A percentile compares a stretch with the other conserved stretches of the same genome.
Conservation (phyloP, 352 stramenopile species). For the Peronospora belbahrii region DNA sequence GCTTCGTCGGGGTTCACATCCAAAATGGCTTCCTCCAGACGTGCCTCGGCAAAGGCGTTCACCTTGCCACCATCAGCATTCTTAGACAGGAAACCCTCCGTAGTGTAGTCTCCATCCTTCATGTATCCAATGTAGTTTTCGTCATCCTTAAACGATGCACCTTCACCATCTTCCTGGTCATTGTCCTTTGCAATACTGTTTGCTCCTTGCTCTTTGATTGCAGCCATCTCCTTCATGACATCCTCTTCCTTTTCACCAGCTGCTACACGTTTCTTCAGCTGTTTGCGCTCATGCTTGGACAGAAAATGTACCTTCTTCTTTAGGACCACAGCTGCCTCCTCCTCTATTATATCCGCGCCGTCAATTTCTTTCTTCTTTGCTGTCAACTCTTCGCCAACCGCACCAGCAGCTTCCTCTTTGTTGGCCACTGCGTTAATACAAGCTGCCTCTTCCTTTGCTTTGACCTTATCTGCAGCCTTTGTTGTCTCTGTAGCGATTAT, state of each 20-base stretch:
- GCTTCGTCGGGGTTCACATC: slow-evolving; percentile 98
- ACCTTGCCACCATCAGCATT: slow-evolving; percentile 67
- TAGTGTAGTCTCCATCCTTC: slow-evolving; percentile 70
- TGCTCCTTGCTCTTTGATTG: slow-evolving; percentile 36
- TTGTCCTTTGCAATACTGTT: slow-evolving; percentile 4
- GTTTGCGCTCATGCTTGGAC: slow-evolving; percentile 92
- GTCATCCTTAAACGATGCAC: slow-evolving; percentile 58
- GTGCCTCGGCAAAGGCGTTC: slow-evolving; percentile 71
- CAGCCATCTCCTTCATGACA: slow-evolving; percentile 54
- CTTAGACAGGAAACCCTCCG: slow-evolving; percentile 66
- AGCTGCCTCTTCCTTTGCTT: slow-evolving; percentile 33
- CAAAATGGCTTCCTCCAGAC: slow-evolving; percentile 94
- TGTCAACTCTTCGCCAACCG: slow-evolving; percentile 4
- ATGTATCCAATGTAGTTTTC: slow-evolving; percentile 85
- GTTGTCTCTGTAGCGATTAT: slow-evolving; percentile 79
- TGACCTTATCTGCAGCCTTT: slow-evolving; percentile 27
- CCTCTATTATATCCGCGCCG: neutral
- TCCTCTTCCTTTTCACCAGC: slow-evolving; percentile 65
- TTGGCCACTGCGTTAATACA: slow-evolving; percentile 26
- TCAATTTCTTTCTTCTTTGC: slow-evolving; percentile 8
- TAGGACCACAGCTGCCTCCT: neutral
- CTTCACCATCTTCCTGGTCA: slow-evolving; percentile 23
- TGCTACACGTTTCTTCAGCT: slow-evolving; percentile 87
- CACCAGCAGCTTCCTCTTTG: slow-evolving; percentile 17
- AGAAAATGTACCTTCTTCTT: slow-evolving; percentile 82